Evolutionary conservation across 2,329 filamentous ascomycete genomes (phyloP).

Genomic region (Thermomyces lanuginosus): DNA sequence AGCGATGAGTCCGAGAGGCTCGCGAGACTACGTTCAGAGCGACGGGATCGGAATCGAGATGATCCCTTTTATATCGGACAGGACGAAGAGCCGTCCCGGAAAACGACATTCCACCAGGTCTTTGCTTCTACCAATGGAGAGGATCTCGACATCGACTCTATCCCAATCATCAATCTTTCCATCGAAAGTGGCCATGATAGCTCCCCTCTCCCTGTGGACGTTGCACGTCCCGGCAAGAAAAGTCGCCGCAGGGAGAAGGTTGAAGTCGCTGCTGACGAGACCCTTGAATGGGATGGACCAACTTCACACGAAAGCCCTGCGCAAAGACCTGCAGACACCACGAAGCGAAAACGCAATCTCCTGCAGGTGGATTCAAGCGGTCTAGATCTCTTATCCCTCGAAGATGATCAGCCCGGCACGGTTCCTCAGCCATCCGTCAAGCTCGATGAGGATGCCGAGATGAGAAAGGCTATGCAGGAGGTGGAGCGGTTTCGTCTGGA

Average conservation of each 20-base stretch:
- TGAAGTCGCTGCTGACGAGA: constrained; percentile 58
- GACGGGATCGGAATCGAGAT: constrained; percentile 68
- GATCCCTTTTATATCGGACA: constrained; percentile 84
- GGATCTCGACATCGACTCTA: constrained; percentile 78
- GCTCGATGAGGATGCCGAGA: constrained; percentile 68
- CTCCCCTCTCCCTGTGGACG: constrained; percentile 4
- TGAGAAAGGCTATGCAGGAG: constrained; percentile 74
- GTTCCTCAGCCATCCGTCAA: constrained; percentile 40
- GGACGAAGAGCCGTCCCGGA: constrained; percentile 38
- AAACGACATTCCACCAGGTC: constrained; percentile 65
- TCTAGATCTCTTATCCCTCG: constrained; percentile 55
- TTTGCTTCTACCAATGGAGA: constrained; percentile 55
- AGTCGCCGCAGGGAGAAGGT: constrained; percentile 41
- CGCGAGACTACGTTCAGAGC: constrained; percentile 57
- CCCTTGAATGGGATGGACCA: constrained; percentile 35
- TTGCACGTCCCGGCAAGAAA: constrained; percentile 14
- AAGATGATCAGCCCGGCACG: constrained; percentile 24
- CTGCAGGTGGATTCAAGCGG: constrained; percentile 78
- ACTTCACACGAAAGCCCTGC: constrained; percentile 14
- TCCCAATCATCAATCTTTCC: constrained; percentile 87
- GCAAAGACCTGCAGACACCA: constrained; percentile 6
- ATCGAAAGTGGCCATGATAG: constrained; percentile 39
- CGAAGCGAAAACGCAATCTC: constrained; percentile 44
- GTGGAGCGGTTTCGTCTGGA: constrained; percentile 73
- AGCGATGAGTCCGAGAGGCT: constrained; percentile 59